These are phyloP conservation scores for Backusella mclennaniae DNA, from an alignment of 192 early-diverging fungal genomes.

Conservation along the genomic window DNA sequence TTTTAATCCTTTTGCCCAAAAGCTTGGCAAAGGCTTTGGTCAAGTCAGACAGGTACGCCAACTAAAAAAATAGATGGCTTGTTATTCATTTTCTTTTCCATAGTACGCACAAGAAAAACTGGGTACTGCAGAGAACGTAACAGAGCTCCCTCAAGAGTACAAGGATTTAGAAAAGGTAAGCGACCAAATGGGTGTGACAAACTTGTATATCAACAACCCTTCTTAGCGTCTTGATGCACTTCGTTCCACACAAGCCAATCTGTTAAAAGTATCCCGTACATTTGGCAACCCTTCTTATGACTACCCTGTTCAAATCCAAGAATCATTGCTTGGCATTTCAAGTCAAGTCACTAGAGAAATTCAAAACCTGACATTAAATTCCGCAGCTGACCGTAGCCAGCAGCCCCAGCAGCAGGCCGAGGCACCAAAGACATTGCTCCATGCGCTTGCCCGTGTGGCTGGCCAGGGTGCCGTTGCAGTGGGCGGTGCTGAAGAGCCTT, in stretches of 20 bases:
- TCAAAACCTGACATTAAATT: constrained; percentile 40
- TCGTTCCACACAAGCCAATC: constrained; percentile 61
- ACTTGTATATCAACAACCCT: background rate
- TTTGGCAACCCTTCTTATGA: constrained; percentile 77
- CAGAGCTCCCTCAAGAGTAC: constrained; percentile 93
- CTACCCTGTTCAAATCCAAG: constrained; percentile 66
- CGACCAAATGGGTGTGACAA: background rate
- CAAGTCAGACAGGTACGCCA: constrained; percentile 52
- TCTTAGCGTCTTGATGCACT: constrained; percentile 75
- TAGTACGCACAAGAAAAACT: constrained; percentile 87
- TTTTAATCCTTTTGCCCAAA: constrained; percentile 55
- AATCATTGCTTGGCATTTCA: constrained; percentile 72
- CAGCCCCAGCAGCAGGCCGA: constrained; percentile 36
- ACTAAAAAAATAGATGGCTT: too few species aligned
- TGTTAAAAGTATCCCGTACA: constrained; percentile 74
- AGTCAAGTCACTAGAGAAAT: constrained; percentile 64
- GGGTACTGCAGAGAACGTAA: constrained; percentile 77
- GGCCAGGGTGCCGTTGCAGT: constrained; percentile 63
- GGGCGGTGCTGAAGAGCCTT: constrained; percentile 73
- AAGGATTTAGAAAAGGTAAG: constrained; percentile 83
- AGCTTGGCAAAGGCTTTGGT: constrained; percentile 48
- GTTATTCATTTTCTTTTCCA: background rate
- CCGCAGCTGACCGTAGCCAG: constrained; percentile 48
- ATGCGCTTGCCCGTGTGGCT: constrained; percentile 74
- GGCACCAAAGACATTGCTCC: constrained; percentile 61